These are phyloP conservation scores for Tephrocybe sp. DNA, from an alignment of 768 basidiomycete species.

Conservation along the genomic window DNA sequence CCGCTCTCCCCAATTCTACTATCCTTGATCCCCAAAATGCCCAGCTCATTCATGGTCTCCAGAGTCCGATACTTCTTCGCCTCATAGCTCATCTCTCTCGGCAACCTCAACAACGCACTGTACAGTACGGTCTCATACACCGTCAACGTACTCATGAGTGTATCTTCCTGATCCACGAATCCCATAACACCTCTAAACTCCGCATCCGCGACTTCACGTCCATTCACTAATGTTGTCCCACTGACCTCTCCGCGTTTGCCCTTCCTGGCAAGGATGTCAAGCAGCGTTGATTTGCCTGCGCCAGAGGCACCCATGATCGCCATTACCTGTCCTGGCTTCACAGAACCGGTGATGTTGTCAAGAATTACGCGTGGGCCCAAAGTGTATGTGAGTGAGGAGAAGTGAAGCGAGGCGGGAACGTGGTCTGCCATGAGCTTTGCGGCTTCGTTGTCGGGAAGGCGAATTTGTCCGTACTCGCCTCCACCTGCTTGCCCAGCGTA, in stretches of 20 bases:
- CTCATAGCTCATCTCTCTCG: constrained; percentile 90
- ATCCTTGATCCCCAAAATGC: constrained; percentile 88
- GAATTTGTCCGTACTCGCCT: constrained; percentile 68
- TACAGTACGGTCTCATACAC: constrained; percentile 98
- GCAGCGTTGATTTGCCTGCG: constrained; percentile 93
- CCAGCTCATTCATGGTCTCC: constrained; percentile 95
- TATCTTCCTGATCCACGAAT: constrained; percentile 98
- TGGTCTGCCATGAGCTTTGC: constrained; percentile 90
- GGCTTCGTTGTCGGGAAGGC: constrained; percentile 77
- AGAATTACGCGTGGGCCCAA: constrained; percentile 68
- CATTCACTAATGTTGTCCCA: constrained; percentile 84
- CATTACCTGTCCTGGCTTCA: constrained; percentile 86
- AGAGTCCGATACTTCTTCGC: constrained; percentile 94
- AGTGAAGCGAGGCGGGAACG: constrained; percentile 91
- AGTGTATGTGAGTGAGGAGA: constrained; percentile 78
- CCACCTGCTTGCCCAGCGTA: constrained; percentile 78
- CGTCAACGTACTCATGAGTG: constrained; percentile 93
- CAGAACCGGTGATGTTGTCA: constrained; percentile 77
- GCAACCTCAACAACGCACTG: constrained; percentile 85
- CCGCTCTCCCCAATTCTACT: constrained; percentile 87
- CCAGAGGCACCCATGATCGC: constrained; percentile 98
- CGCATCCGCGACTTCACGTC: constrained; percentile 66
- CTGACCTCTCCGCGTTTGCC: constrained; percentile 74
- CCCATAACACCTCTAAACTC: constrained; percentile 87
- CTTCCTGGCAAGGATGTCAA: constrained; percentile 94